Evolutionary conservation across 176 grass and related monocot species (phyloP), one percentile per base, ranked within the genome.

Genomic region (Raddia distichophylla): DNA sequence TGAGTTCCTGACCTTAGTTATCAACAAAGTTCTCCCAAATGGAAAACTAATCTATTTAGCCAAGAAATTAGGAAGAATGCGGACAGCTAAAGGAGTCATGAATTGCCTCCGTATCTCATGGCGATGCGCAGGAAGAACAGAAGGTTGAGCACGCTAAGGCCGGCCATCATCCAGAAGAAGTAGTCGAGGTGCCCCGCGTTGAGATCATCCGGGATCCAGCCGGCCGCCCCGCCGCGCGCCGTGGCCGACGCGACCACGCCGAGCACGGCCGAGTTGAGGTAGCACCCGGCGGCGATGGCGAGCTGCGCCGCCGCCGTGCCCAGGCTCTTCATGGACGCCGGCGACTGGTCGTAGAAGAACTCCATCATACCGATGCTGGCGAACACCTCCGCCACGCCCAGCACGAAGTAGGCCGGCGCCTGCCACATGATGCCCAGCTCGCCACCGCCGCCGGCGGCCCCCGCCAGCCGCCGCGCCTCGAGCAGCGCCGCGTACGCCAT

Each of bases 311-410:
- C 40, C 0, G 78, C 78, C 3, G 53, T 50, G 45, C 84, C 71
- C 2, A 90, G 68, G 85, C 89, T 91, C 67, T 82, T 80, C 89
- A 84, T 91, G 3, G 80, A 76, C 8, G n/a, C 76, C 1, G 89
- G 84, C 6, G 89, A 84, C 76, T 67, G 63, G 27, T 87, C 75
- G 64, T 91, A 91, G 84, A 91, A 91, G 77, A 87, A 87, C 67
- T 86, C 80, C 7, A 90, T 60, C 45, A 77, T 22, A 53, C 80
- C 88, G 5, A 90, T 45, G 74, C 49, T 32, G 5, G 75, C 16
- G 60, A 90, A 90, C 32, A 83, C 74, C 65, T 86, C 74, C 0
- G 68, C 88, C 3, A 9, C 69, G 57, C 88, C 84, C 0, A 83
- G 33, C 60, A 86, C 34, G 4, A 67, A 67, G 34, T 70, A 90